Percentiles rank a stretch among this genome's conserved stretches.
These are phyloP conservation scores for Silene uniflora DNA, from an alignment of 148 eudicot genomes.

Conservation along the genomic window DNA sequence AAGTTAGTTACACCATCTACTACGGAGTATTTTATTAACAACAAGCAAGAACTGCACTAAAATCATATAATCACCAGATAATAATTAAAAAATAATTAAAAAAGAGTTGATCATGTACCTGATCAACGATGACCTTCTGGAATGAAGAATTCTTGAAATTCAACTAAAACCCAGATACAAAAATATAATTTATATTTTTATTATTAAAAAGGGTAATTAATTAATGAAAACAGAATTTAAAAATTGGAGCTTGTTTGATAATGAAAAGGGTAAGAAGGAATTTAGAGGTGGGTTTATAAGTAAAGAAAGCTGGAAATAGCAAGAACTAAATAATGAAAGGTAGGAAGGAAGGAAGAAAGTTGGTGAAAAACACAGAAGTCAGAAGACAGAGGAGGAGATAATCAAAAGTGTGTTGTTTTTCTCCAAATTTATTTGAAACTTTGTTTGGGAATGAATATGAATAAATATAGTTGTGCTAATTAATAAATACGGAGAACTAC, in stretches of 20 bases:
- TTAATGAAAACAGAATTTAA: too few relatives aligned
- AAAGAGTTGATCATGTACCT: slow-evolving; percentile 13
- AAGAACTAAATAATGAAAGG: background rate
- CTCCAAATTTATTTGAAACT: too few relatives aligned
- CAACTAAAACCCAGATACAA: slow-evolving; percentile 3
- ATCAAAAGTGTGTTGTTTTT: too few relatives aligned
- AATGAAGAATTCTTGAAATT: background rate
- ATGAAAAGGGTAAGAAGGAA: background rate
- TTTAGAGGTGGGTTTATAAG: background rate
- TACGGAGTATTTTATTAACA: background rate
- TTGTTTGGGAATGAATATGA: too few relatives aligned
- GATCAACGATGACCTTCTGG: slow-evolving; percentile 2
- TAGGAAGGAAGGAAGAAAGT: background rate
- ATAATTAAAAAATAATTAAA: background rate
- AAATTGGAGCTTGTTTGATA: background rate
- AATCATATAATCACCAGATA: background rate
- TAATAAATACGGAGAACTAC: too few relatives aligned
- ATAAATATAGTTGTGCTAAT: too few relatives aligned
- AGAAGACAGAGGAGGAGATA: background rate
- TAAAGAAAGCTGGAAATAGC: slow-evolving; percentile 6
- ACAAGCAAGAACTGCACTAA: background rate
- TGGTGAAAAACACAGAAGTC: background rate
- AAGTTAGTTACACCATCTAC: background rate
- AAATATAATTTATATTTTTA: background rate
- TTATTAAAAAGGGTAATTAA: background rate